Base-by-base conservation (phyloP, 108 stramenopile genomes). In the Aureococcus anophagefferens region DNA sequence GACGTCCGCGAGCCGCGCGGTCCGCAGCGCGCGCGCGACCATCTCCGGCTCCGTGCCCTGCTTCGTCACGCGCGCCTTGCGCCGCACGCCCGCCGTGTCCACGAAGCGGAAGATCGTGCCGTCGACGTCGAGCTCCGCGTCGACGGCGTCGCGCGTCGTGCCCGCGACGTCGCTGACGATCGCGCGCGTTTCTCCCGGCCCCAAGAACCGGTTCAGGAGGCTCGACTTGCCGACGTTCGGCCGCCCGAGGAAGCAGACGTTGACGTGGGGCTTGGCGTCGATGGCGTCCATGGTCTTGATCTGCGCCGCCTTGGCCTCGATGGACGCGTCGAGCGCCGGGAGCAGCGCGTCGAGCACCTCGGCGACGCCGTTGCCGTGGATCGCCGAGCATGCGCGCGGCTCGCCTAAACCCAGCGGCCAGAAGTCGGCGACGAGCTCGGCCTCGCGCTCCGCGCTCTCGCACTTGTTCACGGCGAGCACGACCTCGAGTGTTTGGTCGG, bases 211-310 rank as follows among this genome's bases (percentile, higher is more conserved):
- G 81, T 99, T 99, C 70, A 96, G 72, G n/a, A 97, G 83, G 66
- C 84, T 84, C 33, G 82, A 84, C 79, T 99, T 99, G 69, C 98
- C 98, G 40, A 97, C 96, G 74, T 99, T 99, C 35, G 98, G 98
- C 31, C 96, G 74, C 25, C 98, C 98, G 25, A 99, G 88, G 45
- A 99, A 92, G 1, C 95, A 92, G 64, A 99, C 83, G 77, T 92
- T 92, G 73, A 96, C 93, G 68, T 90, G 51, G 21, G 51, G 51
- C 21, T 4, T 16, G 7, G 51, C 25, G 30, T 78, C 69, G 9
- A 78, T 78, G 35, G 66, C 36, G 46, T 89, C 84, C 73, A 87
- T 89, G 65, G 86, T 86, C 67, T 87, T 67, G 36, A 90, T 66
- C 68, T 86, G 77, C 72, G 81, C 65, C 59, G 21, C 46, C 36